These are phyloP conservation scores for Linanthus parryae DNA, from an alignment of 148 eudicot genomes.

Conservation along the genomic window DNA sequence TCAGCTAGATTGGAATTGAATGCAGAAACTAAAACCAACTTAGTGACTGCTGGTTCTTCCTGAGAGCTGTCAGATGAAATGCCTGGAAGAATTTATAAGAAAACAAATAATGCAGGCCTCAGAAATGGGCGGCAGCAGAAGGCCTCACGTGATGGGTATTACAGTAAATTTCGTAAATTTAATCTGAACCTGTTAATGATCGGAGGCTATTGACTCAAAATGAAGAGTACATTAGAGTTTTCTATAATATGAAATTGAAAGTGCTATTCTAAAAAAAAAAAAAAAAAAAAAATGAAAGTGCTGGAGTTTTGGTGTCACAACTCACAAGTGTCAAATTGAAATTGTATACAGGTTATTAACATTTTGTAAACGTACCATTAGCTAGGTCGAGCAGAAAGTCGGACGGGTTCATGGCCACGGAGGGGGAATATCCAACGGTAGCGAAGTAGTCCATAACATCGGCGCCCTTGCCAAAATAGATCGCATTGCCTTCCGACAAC, in stretches of 20 bases:
- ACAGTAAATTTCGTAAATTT: no score
- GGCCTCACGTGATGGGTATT: no score
- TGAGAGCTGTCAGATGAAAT: conserved; percentile 29
- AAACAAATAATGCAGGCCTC: neutral
- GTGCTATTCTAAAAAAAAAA: neutral
- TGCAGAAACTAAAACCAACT: conserved; percentile 30
- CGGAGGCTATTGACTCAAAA: no score
- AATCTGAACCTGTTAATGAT: no score
- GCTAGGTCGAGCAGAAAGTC: conserved; percentile 69
- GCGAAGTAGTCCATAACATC: conserved; percentile 50
- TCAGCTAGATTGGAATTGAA: conserved; percentile 29
- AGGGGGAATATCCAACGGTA: conserved; percentile 43
- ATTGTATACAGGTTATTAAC: no score
- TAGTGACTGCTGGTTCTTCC: conserved; percentile 26
- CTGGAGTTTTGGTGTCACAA: no score
- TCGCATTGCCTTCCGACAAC: conserved; percentile 46
- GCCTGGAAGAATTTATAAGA: conserved; percentile 21
- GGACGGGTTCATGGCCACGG: conserved; percentile 58
- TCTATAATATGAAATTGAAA: neutral
- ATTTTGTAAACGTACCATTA: no score
- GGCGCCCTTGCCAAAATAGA: conserved; percentile 53
- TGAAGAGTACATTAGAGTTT: neutral
- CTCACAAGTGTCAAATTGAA: neutral
- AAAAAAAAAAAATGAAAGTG: no score
- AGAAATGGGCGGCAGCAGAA: no score